Base-by-base conservation (phyloP, 495 filamentous ascomycete species). In the Podospora fimiseda region DNA sequence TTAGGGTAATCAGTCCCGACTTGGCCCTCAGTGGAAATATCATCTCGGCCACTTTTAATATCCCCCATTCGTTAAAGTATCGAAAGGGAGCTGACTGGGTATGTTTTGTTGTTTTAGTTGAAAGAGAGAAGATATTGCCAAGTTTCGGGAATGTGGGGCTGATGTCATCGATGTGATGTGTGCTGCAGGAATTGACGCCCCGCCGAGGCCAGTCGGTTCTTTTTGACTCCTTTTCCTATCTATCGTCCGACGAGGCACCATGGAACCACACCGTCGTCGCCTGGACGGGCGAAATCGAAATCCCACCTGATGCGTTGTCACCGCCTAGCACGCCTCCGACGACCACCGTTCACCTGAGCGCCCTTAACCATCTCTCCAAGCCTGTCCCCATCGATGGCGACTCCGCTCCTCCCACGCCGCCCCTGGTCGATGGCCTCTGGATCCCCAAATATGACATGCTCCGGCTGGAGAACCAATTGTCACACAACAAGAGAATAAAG, bases 201-300 rank as follows among this genome's bases (percentile, higher is more conserved):
- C 87, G 90, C 41, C 83, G 83, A 24, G 91, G 91, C 47, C 88
- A 88, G 36, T 94, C 91, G 3, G 88, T 90, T 15, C 75, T 96
- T 22, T 92, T 91, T 67, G 90, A 95, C 65, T 86, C 88, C 24
- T 86, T 96, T 60, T 81, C 84, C 15, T 84, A 91, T 67, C 80
- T 96, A 18, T 87, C 87, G 7, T 89, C 89, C 5, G 70, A 85
- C 39, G 74, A 85, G 19, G 80, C 81, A 7, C 78, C 80, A 19
- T 96, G 89, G 89, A 85, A 87, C 59, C 90, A 94, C 70, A 89
- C 84, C 0, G 74, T 95, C 1, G 85, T 96, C 44, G 90, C 86
- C 16, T 96, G 91, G 91, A 92, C 91, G 1, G 91, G 91, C 27
- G 90, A 96, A 66, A 86, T 96, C 42, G 80, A 86, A 48, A 70